A percentile compares a stretch with the other conserved stretches of the same genome.
These are phyloP conservation scores for Fusarium sp. DNA, from an alignment of 2,329 filamentous ascomycete species.

Conservation along the genomic window DNA sequence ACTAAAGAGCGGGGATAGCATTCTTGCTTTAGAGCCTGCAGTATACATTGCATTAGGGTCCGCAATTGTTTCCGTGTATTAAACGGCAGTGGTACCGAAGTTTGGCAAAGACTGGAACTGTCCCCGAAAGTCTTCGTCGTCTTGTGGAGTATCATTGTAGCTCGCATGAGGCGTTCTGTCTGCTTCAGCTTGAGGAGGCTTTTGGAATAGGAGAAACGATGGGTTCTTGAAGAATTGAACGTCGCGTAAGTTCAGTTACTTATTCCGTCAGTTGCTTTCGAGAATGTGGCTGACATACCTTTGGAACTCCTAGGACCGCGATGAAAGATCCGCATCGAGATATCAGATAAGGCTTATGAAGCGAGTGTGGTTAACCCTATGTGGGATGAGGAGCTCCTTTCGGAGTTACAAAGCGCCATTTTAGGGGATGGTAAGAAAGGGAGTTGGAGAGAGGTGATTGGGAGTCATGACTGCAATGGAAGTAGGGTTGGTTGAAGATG, in stretches of 20 bases:
- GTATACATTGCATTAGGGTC: neutral
- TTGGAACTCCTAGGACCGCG: no score
- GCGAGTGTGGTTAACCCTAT: fast-evolving
- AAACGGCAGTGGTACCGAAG: neutral
- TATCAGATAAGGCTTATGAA: neutral
- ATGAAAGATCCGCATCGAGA: neutral
- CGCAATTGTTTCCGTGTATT: neutral
- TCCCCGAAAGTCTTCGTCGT: neutral
- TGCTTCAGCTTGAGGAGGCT: neutral
- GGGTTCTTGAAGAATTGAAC: neutral
- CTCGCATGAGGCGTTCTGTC: neutral
- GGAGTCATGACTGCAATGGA: neutral
- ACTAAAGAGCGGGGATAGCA: no score
- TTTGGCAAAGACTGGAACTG: neutral
- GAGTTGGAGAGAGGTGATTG: fast-evolving
- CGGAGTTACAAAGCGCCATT: fast-evolving
- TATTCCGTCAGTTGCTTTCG: fast-evolving
- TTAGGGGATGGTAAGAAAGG: fast-evolving
- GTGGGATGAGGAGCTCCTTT: no score
- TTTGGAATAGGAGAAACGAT: neutral
- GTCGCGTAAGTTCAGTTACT: neutral
- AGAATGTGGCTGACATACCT: neutral
- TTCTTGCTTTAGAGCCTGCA: no score
- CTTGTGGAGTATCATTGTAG: neutral
- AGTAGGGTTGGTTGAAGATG: neutral